A percentile compares a stretch with the other conserved stretches of the same genome.
Conservation (phyloP, 331 rosid species). For the Rosa hybrid region DNA sequence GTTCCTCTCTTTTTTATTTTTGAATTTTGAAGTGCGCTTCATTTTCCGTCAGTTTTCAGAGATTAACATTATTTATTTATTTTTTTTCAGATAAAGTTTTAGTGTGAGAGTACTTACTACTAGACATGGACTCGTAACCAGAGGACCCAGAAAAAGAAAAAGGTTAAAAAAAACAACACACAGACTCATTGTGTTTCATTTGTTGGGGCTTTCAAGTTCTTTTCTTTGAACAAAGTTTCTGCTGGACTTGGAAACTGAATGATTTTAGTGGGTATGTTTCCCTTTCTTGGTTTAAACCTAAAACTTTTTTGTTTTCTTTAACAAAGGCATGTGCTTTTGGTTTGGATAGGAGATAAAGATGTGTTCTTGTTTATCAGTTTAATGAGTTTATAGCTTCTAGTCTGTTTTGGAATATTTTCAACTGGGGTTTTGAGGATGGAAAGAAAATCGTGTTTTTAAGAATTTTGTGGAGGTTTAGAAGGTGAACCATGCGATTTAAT, state of each 20-base stretch:
- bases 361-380: slow-evolving; percentile 1
- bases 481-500: background rate
- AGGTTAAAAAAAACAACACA: background rate
- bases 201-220: background rate
- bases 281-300: background rate
- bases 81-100: slow-evolving; percentile 26
- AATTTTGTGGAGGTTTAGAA: background rate
- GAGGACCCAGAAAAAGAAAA: background rate
- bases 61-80: slow-evolving; percentile 31
- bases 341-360: background rate
- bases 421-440: slow-evolving; percentile 20
- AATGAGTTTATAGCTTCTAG: background rate
- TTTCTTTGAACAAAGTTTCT: slow-evolving; percentile 1
- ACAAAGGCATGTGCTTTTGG: background rate
- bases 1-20: slow-evolving; percentile 8
- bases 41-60: slow-evolving; percentile 29
- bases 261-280: background rate
- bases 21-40: slow-evolving; percentile 15
- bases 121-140: slow-evolving; percentile 8
- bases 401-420: background rate
- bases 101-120: slow-evolving; percentile 20
- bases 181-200: background rate
- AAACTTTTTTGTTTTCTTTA: background rate
- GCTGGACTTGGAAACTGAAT: slow-evolving; percentile 11
- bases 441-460: background rate